These are phyloP conservation scores for Umbilicaria muhlenbergii DNA, from an alignment of 495 filamentous ascomycete species.

Conservation along the genomic window DNA sequence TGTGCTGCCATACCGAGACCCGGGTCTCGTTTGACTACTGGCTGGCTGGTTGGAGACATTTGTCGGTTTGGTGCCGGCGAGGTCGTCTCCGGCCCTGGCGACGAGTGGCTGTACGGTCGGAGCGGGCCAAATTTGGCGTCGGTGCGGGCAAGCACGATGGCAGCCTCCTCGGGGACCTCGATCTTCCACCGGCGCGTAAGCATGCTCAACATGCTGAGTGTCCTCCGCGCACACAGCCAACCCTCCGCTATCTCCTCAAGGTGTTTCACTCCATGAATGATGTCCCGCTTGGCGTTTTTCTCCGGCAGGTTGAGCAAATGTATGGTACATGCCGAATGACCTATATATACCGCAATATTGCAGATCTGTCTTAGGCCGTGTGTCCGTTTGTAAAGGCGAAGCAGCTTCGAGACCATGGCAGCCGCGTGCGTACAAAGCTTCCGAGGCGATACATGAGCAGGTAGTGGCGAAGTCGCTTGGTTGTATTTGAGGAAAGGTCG, in stretches of 20 bases:
- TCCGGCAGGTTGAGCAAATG: constrained; percentile 88
- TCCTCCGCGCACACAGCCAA: constrained; percentile 81
- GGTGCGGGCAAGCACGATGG: constrained; percentile 49
- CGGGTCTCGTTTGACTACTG: neutral
- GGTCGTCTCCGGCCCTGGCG: constrained; percentile 9
- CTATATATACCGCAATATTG: constrained; percentile 91
- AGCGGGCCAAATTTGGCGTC: constrained; percentile 38
- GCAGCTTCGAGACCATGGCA: constrained; percentile 72
- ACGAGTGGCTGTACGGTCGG: constrained; percentile 28
- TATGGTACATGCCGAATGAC: constrained; percentile 84
- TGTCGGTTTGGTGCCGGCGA: neutral
- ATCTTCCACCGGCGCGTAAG: constrained; percentile 82
- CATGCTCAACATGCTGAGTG: constrained; percentile 69
- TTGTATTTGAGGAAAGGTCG: constrained; percentile 91
- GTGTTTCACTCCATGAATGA: constrained; percentile 78
- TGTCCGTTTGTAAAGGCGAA: constrained; percentile 82
- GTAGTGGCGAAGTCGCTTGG: constrained; percentile 62
- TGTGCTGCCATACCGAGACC: neutral
- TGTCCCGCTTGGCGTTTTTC: constrained; percentile 73
- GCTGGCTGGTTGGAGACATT: neutral
- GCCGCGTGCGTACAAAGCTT: constrained; percentile 84
- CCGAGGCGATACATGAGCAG: constrained; percentile 76
- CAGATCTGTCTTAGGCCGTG: constrained; percentile 86
- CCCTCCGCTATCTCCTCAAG: constrained; percentile 92
- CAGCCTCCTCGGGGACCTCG: constrained; percentile 71